Evolutionary conservation across 192 early-diverging fungal genomes (phyloP).

Genomic region (Dissophora globulifera): DNA sequence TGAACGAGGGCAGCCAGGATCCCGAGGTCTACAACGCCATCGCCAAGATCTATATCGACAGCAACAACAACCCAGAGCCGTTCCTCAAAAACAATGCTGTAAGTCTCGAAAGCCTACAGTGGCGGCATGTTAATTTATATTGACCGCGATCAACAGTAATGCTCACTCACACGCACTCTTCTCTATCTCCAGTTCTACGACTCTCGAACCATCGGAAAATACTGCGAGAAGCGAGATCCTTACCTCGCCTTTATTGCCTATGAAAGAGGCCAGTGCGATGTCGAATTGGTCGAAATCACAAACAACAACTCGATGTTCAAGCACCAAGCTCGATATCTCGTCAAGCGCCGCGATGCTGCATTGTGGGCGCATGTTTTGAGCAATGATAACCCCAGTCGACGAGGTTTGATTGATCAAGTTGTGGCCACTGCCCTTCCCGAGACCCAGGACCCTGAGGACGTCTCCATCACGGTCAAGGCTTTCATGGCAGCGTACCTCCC

Average conservation of each 20-base stretch:
- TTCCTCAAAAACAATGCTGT: slow-evolving; percentile 91
- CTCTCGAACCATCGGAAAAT: slow-evolving; percentile 92
- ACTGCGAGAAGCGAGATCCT: slow-evolving; percentile 99
- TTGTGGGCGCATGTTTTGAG: slow-evolving; percentile 90
- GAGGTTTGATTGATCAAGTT: slow-evolving; percentile 94
- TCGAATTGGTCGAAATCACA: slow-evolving; percentile 94
- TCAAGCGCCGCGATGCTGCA: slow-evolving; percentile 84
- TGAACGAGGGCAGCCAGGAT: slow-evolving; percentile 90
- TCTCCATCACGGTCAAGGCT: slow-evolving; percentile 96
- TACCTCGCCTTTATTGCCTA: slow-evolving; percentile 95
- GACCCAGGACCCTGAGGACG: slow-evolving; percentile 96
- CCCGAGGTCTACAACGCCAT: slow-evolving; percentile 94
- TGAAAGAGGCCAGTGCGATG: slow-evolving; percentile 94
- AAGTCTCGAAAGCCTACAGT: no score
- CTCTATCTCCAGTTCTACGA: no score
- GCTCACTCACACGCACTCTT: no score
- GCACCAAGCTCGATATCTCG: slow-evolving; percentile 97
- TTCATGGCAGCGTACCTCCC: slow-evolving; percentile 98
- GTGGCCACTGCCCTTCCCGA: slow-evolving; percentile 95
- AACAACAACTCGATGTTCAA: slow-evolving; percentile 99
- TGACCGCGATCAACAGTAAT: no score
- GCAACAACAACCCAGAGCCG: slow-evolving; percentile 97
- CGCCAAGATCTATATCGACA: slow-evolving; percentile 99
- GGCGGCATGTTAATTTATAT: no score
- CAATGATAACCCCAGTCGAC: slow-evolving; percentile 81